A percentile compares a stretch with the other conserved stretches of the same genome.
Evolutionary conservation across 768 basidiomycete species (phyloP).

Genomic region (Cystoderma amianthinum): DNA sequence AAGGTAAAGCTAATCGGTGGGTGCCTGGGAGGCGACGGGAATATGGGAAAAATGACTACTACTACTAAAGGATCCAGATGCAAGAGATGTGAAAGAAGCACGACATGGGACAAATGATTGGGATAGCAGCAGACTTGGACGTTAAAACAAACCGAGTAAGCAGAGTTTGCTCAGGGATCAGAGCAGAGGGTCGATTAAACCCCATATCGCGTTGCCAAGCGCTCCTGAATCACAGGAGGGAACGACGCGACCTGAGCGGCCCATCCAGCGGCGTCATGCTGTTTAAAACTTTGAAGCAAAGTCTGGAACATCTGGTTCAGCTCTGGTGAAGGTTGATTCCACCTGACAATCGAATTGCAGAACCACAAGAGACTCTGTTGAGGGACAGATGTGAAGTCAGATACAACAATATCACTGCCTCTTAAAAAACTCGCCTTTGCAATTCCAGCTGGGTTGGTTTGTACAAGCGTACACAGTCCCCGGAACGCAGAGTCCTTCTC

Average conservation of each 20-base stretch:
- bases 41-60: too few relatives aligned
- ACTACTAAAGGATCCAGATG: too few relatives aligned
- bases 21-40: too few relatives aligned
- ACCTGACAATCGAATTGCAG: slow-evolving; percentile 95
- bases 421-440: slow-evolving; percentile 62
- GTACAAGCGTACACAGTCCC: slow-evolving; percentile 93
- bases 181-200: slow-evolving; percentile 40
- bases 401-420: not conserved
- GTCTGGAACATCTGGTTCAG: slow-evolving; percentile 92
- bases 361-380: slow-evolving; percentile 89
- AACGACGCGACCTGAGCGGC: slow-evolving; percentile 73
- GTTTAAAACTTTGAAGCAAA: slow-evolving; percentile 85
- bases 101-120: slow-evolving; percentile 3
- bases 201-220: slow-evolving; percentile 80
- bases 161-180: not conserved
- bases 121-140: not conserved
- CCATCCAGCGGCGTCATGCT: slow-evolving; percentile 84
- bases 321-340: slow-evolving; percentile 89
- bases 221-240: slow-evolving; percentile 85
- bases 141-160: not conserved
- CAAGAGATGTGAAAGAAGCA: slow-evolving; percentile 43
- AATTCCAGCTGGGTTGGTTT: slow-evolving; percentile 90
- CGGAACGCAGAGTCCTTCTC: slow-evolving; percentile 99
- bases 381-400: not conserved
- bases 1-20: too few relatives aligned